These are phyloP conservation scores for Oryza meridionalis DNA, from an alignment of 176 grass and related monocot species.

Conservation along the genomic window DNA sequence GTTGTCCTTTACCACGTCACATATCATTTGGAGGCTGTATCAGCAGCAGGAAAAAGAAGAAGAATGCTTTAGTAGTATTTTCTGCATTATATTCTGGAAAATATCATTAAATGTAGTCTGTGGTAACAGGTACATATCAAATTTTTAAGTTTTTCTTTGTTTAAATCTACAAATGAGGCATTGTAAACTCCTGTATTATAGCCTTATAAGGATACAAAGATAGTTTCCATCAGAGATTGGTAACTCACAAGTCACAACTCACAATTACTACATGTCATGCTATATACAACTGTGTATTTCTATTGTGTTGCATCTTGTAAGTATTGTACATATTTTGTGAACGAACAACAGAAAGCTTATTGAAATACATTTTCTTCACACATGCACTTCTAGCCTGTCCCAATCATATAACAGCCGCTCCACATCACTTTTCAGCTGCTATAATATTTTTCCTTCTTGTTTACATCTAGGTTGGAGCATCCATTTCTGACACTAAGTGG, in stretches of 20 bases:
- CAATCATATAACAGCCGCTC: slow-evolving; percentile 2
- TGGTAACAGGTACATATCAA: slow-evolving; percentile 5
- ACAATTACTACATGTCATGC: not conserved
- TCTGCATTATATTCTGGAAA: not conserved
- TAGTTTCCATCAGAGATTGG: not conserved
- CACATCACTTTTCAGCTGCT: not conserved
- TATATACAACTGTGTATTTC: not conserved
- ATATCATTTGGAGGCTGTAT: not conserved
- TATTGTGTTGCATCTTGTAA: not conserved
- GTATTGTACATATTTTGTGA: not conserved
- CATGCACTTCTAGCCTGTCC: not conserved
- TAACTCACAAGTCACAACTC: not conserved
- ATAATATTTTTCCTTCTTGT: slow-evolving; percentile 8
- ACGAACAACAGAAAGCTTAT: not conserved
- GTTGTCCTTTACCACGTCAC: not conserved
- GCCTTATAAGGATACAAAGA: not conserved
- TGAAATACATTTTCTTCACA: slow-evolving; percentile 28
- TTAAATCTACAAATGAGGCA: not conserved
- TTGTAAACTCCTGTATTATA: not conserved
- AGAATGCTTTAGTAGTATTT: not conserved
- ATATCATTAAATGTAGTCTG: not conserved
- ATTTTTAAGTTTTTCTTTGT: not conserved
- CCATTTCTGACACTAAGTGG: slow-evolving; percentile 53
- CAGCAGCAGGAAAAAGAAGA: not conserved
- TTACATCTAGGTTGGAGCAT: slow-evolving; percentile 53